Conservation (phyloP, 257 asterid genomes). For the Fraxinus excelsior region DNA sequence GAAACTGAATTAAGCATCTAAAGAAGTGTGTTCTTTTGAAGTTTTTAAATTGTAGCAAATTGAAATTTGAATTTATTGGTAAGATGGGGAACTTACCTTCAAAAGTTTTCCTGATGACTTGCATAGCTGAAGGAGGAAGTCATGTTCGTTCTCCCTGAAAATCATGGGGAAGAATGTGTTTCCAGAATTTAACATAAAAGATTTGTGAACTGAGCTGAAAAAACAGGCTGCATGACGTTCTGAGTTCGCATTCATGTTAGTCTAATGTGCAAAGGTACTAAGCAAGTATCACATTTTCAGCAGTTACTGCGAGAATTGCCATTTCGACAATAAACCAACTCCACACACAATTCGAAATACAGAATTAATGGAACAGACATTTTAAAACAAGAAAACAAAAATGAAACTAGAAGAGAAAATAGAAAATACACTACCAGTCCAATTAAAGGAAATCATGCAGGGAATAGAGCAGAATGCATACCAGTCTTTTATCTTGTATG, state of each 20-base stretch:
- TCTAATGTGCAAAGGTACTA: not conserved
- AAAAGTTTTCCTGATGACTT: conserved; percentile 80
- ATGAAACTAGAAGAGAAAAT: not conserved
- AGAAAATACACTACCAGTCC: not conserved
- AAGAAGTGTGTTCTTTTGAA: not conserved
- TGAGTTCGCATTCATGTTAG: not conserved
- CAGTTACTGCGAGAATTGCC: not conserved
- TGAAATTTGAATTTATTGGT: not conserved
- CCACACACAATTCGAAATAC: not conserved
- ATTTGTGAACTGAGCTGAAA: not conserved
- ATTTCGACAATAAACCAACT: not conserved
- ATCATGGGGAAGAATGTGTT: conserved; percentile 5
- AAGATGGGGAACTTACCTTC: conserved; percentile 47
- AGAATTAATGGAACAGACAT: not conserved
- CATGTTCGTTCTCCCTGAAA: conserved; percentile 79
- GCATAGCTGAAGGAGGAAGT: conserved; percentile 90
- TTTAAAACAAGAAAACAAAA: not conserved
- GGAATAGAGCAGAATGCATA: conserved; percentile 26
- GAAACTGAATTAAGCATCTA: not conserved
- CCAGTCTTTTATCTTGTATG: conserved; percentile 83
- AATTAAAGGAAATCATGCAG: not conserved
- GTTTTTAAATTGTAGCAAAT: not conserved
- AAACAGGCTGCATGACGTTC: not conserved
- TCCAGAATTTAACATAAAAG: conserved; percentile 4
- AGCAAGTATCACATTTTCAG: not conserved